Evolutionary conservation across 805 yeast species (phyloP).

Genomic region (Yarrowia sp.): DNA sequence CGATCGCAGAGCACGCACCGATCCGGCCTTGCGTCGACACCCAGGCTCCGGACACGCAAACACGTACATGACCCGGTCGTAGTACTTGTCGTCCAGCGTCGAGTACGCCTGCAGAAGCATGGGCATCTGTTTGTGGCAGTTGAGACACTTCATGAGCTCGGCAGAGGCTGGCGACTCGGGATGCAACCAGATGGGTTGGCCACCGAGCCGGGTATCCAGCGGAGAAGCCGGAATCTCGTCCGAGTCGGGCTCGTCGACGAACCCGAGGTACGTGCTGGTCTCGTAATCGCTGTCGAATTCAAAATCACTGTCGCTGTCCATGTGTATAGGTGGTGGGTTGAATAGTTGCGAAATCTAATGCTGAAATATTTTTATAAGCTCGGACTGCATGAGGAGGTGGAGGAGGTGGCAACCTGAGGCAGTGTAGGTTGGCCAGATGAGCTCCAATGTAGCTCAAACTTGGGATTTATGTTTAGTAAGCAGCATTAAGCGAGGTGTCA

Average conservation of each 20-base stretch:
- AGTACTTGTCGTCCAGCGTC: constrained; percentile 71
- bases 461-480: too few relatives aligned
- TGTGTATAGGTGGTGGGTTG: neutral
- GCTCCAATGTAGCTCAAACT: too few relatives aligned
- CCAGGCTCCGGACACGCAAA: constrained; percentile 70
- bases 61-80: constrained; percentile 82
- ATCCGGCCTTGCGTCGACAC: constrained; percentile 75
- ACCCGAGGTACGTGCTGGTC: constrained; percentile 33
- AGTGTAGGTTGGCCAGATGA: too few relatives aligned
- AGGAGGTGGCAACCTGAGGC: too few relatives aligned
- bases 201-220: constrained; percentile 81
- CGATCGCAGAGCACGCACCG: constrained; percentile 79
- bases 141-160: constrained; percentile 64
- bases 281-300: constrained; percentile 35
- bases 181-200: constrained; percentile 73
- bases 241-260: constrained; percentile 44
- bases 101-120: constrained; percentile 74
- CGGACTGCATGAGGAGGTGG: neutral
- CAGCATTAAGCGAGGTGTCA: too few relatives aligned
- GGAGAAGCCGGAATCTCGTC: constrained; percentile 43
- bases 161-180: constrained; percentile 61
- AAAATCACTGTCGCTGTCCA: constrained; percentile 30
- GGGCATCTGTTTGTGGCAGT: constrained; percentile 68
- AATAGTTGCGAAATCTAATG: neutral
- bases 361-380: constrained; percentile 30